Evolutionary conservation across 768 basidiomycete species (phyloP).

Genomic region (Rhodotorula paludigena): DNA sequence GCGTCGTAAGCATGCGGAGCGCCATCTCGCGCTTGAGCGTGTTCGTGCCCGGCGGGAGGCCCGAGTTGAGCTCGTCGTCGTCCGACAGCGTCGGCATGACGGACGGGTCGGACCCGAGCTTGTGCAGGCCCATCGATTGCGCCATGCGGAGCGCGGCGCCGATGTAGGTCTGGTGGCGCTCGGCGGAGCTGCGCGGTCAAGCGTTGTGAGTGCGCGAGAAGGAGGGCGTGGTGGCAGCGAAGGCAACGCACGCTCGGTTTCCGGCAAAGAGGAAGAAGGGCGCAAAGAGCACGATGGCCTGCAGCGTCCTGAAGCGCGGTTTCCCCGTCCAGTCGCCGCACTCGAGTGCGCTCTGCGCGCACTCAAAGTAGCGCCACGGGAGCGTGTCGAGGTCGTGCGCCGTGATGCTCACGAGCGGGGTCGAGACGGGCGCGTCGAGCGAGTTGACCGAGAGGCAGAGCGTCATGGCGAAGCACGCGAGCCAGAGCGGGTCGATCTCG

Average conservation of each 20-base stretch:
- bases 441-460: slow-evolving; percentile 14
- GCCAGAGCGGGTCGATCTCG: slow-evolving; percentile 32
- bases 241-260: not conserved
- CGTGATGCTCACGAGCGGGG: slow-evolving; percentile 9
- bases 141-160: slow-evolving; percentile 12
- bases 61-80: slow-evolving; percentile 6
- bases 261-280: slow-evolving; percentile 18
- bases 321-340: slow-evolving; percentile 21
- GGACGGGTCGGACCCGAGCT: slow-evolving; percentile 12
- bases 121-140: slow-evolving; percentile 17
- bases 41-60: slow-evolving; percentile 10
- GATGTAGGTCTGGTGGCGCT: slow-evolving; percentile 3
- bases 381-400: slow-evolving; percentile 6
- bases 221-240: not conserved
- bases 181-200: not conserved
- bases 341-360: slow-evolving; percentile 6
- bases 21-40: slow-evolving; percentile 16
- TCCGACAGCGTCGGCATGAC: slow-evolving; percentile 1
- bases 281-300: slow-evolving; percentile 19
- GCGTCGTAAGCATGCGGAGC: slow-evolving; percentile 4
- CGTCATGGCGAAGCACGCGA: slow-evolving; percentile 24
- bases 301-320: slow-evolving; percentile 13
- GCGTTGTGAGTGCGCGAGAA: not conserved
- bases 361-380: not conserved
- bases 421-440: slow-evolving; percentile 2